These are phyloP conservation scores for Trichosporon sp. DNA, from an alignment of 1,284 basidiomycete species.

Conservation along the genomic window DNA sequence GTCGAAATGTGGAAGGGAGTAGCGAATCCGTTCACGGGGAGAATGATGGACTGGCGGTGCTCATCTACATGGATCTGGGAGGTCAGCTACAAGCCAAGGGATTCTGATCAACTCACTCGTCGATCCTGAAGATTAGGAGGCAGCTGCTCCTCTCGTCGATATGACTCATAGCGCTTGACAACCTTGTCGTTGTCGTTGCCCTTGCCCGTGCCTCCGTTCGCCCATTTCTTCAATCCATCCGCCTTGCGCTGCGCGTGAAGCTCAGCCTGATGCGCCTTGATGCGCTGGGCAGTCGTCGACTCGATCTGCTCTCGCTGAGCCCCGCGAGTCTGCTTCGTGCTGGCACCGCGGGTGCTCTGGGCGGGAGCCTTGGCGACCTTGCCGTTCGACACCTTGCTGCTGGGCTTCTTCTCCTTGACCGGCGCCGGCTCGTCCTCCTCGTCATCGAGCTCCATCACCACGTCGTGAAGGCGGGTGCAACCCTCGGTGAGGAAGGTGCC, in stretches of 20 bases:
- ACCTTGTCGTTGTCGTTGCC: slow-evolving; percentile 59
- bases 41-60: slow-evolving; percentile 78
- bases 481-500: slow-evolving; percentile 75
- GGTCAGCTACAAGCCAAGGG: neutral
- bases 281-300: slow-evolving; percentile 61
- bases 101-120: slow-evolving; percentile 50
- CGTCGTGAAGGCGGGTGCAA: slow-evolving; percentile 73
- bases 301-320: slow-evolving; percentile 67
- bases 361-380: slow-evolving; percentile 25
- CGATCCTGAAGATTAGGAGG: slow-evolving; percentile 72
- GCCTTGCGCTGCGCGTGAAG: slow-evolving; percentile 72
- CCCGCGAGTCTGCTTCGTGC: slow-evolving; percentile 69
- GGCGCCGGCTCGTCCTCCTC: slow-evolving; percentile 53
- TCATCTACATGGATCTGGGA: slow-evolving; percentile 77
- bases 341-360: slow-evolving; percentile 53
- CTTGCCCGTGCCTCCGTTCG: slow-evolving; percentile 58
- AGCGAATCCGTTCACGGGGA: slow-evolving; percentile 91
- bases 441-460: slow-evolving; percentile 70
- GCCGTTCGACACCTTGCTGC: slow-evolving; percentile 53
- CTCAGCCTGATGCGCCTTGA: slow-evolving; percentile 83
- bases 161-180: slow-evolving; percentile 95
- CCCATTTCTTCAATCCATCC: slow-evolving; percentile 77
- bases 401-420: slow-evolving; percentile 53
- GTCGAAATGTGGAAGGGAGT: slow-evolving; percentile 99
- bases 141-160: slow-evolving; percentile 85